Base-by-base conservation (phyloP, 2,329 filamentous ascomycete species). In the Cryphonectria naterciae region DNA sequence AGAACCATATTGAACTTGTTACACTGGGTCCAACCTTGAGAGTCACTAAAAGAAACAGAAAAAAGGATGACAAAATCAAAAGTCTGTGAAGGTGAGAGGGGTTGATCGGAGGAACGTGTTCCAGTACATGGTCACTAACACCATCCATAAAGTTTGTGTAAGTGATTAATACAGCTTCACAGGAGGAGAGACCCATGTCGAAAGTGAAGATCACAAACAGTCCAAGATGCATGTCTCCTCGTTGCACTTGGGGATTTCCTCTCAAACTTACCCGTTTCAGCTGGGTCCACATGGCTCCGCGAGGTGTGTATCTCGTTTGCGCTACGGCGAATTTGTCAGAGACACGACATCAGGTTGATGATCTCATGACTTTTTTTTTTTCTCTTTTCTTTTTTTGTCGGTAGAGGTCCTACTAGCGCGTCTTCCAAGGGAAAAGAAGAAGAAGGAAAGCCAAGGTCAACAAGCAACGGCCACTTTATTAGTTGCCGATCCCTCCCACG, bases 311-410 rank as follows among this genome's bases (percentile, higher is more conserved):
- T 49, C 46, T 49, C 28, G 35, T 58, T 35, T 54, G 32, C 19
- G 28, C 37, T 58, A 22, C 54, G 32, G 52, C 32, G 13, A n/a
- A 28, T 15, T 19, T 10, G 13, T 58, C 37, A 43, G 32, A 15
- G 35, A 35, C 35, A 58, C 41, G n/a, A 58, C 5, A 41, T 39
- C 13, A 17, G 17, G 13, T 28, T 68, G 19, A 72, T 72, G 70
- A 72, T 69, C 64, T 72, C 70, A 72, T 72, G 70, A 72, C 70
- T 70, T 49, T 49, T 49, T 49, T n/a, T n/a, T 49, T 6, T 22
- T 70, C n/a, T 49, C n/a, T 49, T n/a, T n/a, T 49, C 7, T 22
- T 15, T 41, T 41, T 41, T 41, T 10, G 37, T 46, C 28, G 39
- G 54, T 25, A 41, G 13, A 39, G 5, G n/a, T 43, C 49, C 35